Conservation (phyloP, 805 yeast genomes). For the Metschnikowia cubensis region DNA sequence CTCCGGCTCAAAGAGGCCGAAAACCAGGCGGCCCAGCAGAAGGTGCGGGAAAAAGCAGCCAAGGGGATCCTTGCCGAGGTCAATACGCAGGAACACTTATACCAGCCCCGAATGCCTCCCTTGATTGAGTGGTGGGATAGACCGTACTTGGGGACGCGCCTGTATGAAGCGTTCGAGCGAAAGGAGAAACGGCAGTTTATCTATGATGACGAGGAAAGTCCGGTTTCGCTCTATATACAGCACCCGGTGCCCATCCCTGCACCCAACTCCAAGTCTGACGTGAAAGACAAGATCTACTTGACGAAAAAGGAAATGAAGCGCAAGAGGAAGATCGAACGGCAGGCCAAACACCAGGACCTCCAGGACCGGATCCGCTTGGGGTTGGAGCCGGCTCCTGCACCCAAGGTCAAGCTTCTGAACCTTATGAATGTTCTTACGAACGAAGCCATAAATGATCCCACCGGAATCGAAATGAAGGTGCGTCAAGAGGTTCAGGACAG, state of each 20-base stretch:
- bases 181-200: conserved; percentile 22
- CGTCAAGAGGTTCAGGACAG: conserved; percentile 65
- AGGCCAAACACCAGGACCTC: conserved; percentile 56
- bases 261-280: conserved; percentile 31
- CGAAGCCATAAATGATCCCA: conserved; percentile 85
- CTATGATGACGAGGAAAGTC: conserved; percentile 38
- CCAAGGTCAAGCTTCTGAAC: conserved; percentile 80
- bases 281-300: conserved; percentile 46
- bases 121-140: conserved; percentile 87
- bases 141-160: conserved; percentile 43
- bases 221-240: conserved; percentile 68
- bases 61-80: conserved; percentile 51
- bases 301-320: conserved; percentile 77
- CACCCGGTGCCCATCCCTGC: conserved; percentile 72
- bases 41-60: conserved; percentile 29
- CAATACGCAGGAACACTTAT: conserved; percentile 53
- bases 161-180: conserved; percentile 31
- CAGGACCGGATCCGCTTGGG: conserved; percentile 81
- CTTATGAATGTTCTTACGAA: conserved; percentile 82
- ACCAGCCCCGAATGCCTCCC: conserved; percentile 52
- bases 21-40: conserved; percentile 19
- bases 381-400: conserved; percentile 80
- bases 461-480: conserved; percentile 74
- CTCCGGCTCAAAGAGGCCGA: conserved; percentile 35
- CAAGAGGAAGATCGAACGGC: conserved; percentile 65